phyloP scores from a whole-genome alignment of 331 rosid species.

The Malus hybrid region DNA sequence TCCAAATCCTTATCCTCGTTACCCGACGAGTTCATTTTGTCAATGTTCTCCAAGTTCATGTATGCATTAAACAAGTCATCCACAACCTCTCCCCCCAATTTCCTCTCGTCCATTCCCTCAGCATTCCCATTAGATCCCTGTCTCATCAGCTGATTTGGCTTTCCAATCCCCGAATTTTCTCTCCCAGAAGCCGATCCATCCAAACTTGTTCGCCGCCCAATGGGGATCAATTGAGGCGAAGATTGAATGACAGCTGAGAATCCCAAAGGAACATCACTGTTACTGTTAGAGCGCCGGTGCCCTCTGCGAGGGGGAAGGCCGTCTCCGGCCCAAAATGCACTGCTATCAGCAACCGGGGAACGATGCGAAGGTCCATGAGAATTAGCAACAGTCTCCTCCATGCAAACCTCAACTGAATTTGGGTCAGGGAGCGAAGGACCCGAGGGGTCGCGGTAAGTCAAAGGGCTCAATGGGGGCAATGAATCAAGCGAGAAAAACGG shows the following conservation, averaged over 20 bases:
- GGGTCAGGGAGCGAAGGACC: slow-evolving; percentile 34
- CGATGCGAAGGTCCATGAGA: slow-evolving; percentile 32
- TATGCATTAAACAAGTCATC: slow-evolving; percentile 68
- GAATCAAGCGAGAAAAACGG: slow-evolving; percentile 47
- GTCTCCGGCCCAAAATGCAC: slow-evolving; percentile 37
- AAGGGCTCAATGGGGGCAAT: slow-evolving; percentile 78
- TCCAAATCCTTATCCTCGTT: slow-evolving; percentile 56
- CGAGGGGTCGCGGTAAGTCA: slow-evolving; percentile 40
- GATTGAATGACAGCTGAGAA: slow-evolving; percentile 51
- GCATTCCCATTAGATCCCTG: slow-evolving; percentile 26
- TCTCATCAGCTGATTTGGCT: slow-evolving; percentile 45
- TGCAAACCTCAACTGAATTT: slow-evolving; percentile 30
- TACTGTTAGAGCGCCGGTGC: slow-evolving; percentile 71
- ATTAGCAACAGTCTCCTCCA: slow-evolving; percentile 45
- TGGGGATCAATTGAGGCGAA: slow-evolving; percentile 39
- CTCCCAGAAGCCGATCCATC: slow-evolving; percentile 34
- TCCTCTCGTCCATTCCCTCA: slow-evolving; percentile 32
- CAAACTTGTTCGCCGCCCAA: slow-evolving; percentile 23
- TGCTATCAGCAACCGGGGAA: slow-evolving; percentile 27
- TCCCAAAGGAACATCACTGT: slow-evolving; percentile 67
- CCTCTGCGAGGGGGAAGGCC: slow-evolving; percentile 78
- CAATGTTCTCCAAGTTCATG: slow-evolving; percentile 68
- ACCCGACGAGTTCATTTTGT: slow-evolving; percentile 43
- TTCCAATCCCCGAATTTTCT: slow-evolving; percentile 32
- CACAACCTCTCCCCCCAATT: slow-evolving; percentile 31